Evolutionary conservation across 2,329 filamentous ascomycete genomes (phyloP).

Genomic region (Graphiopsis chlorocephala): DNA sequence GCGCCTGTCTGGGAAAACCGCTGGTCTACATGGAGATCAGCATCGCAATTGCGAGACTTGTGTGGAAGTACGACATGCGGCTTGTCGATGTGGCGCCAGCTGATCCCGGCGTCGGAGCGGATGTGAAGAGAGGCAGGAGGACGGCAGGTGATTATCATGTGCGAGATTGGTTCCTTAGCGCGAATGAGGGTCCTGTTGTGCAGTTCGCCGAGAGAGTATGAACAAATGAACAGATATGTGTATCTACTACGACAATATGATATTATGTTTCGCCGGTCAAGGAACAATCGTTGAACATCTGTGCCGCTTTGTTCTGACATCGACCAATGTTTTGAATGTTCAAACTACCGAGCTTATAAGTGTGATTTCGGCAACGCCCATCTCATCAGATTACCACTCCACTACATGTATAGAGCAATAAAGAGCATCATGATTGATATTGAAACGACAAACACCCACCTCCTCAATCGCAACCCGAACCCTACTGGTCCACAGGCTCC

Average conservation of each 20-base stretch:
- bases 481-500: background rate
- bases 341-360: background rate
- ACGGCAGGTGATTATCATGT: slow-evolving; percentile 64
- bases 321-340: background rate
- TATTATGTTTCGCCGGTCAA: background rate
- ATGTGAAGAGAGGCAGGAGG: slow-evolving; percentile 49
- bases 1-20: slow-evolving; percentile 68
- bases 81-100: slow-evolving; percentile 18
- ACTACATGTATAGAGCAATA: background rate
- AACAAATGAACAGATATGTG: background rate
- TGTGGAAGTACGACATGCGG: slow-evolving; percentile 28
- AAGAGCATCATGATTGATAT: background rate
- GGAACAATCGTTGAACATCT: background rate
- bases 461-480: background rate
- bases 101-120: slow-evolving; percentile 51
- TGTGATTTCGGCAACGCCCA: background rate
- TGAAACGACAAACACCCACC: background rate
- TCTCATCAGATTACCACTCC: background rate
- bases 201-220: slow-evolving; percentile 43
- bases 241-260: background rate
- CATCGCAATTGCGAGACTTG: slow-evolving; percentile 25
- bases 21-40: slow-evolving; percentile 29
- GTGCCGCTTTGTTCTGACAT: background rate
- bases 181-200: slow-evolving; percentile 68
- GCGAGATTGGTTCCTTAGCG: slow-evolving; percentile 69